Evolutionary conservation across 2,329 filamentous ascomycete genomes (phyloP), one percentile per base, ranked within the genome.

Genomic region (Sporothrix pseudoabietina): DNA sequence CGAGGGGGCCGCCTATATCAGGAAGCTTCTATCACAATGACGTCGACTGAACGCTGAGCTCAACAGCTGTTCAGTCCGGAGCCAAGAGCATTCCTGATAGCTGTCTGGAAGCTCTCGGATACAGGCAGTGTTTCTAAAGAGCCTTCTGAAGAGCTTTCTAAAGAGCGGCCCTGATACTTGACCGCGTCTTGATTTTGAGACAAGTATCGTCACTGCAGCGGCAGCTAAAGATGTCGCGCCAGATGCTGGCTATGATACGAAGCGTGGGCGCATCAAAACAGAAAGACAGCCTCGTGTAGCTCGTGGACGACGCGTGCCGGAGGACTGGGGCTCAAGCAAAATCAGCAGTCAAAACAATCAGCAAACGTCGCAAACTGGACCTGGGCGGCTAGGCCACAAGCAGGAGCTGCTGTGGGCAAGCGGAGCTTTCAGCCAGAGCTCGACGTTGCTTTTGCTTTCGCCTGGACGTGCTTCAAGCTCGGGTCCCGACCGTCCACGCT

Each of bases 301-400:
- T 47, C 39, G 61, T 47, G 39, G 61, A 5, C 1, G 61, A 47
- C 61, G 61, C 61, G 61, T 66, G 39, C 61, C 26, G 59, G 19
- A 7, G 16, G 9, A 16, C 10, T 39, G 32, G 35, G 32, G 35
- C 22, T 39, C 14, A 14, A n/a, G n/a, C 41, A n/a, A 26, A 65
- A 65, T 47, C 39, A 63, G 57, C 57, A 63, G 19, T 22, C 19
- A 16, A 39, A 19, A n/a, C 57, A 30, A 57, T 57, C 54, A 32
- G 57, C 19, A 57, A 61, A 61, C 16, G 57, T 49, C 44, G 44
- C 44, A 41, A 35, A 35, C n/a, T 10, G 6, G 14, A 30, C 22
- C 30, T 35, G 30, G 55, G 55, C 55, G 35, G 35, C 55, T 66
- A 44, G 61, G 41, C 61, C 22, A 66, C 39, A 66, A 66, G 14